Base-by-base conservation (phyloP, 1,284 basidiomycete species). In the Trichosporon ovoides region DNA sequence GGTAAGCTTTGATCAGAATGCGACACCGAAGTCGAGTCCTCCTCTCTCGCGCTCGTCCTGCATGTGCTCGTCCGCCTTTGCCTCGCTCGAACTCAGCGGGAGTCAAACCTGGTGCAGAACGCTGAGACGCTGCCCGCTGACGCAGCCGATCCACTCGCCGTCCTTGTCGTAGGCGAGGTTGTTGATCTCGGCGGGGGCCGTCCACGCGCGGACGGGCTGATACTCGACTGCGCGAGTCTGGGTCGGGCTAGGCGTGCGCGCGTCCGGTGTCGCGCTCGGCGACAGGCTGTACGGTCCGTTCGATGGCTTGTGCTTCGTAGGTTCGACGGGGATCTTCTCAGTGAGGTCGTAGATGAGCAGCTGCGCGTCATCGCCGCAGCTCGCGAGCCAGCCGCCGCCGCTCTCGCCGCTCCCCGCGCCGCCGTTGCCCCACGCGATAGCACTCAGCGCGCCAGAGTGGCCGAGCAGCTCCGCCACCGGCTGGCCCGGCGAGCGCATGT, bases 401-500 rank as follows among this genome's bases (percentile, higher is more conserved):
- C 84, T 83, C 33, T 61, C 38, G 14, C 65, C 66, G 2, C 58
- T 53, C 3, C 63, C 56, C 22, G 58, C 57, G 53, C 72, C 72
- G 9, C 87, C 69, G 12, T 66, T 83, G 37, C 90, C 87, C 93
- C 93, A 97, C 3, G 87, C 88, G 48, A 95, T 83, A 2, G 87
- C 87, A 67, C 91, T 91, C 34, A 96, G 82, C 55, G 73, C 59
- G 82, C 67, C 73, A 43, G 68, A 82, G 73, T 96, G 93, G 11
- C 84, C 91, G 62, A 85, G 83, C 16, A 96, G 80, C 74, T 96
- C 92, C 70, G 93, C 87, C 6, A 96, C 91, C 0, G 94, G 92
- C 64, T 89, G 86, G 0, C 94, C 94, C 0, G 93, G 93, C 75
- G 86, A 89, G 49, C 93, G 84, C 88, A 96, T 95, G 71, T 97